phyloP scores from a whole-genome alignment of 2,329 filamentous ascomycete genomes.

The Fonsecaea monophora region DNA sequence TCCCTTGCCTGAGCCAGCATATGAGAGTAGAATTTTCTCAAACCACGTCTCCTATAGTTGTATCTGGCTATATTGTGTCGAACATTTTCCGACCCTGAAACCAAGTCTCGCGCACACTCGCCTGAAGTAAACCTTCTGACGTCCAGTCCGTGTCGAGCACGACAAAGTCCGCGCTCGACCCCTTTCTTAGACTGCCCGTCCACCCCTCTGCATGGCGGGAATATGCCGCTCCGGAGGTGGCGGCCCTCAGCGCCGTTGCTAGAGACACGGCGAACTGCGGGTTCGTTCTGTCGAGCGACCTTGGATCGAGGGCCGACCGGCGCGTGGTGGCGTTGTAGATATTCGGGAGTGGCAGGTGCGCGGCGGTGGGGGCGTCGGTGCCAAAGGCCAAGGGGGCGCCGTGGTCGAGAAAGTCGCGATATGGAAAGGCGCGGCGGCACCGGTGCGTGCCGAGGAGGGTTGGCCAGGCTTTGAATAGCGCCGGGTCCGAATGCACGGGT shows the following conservation, averaged over 20 bases:
- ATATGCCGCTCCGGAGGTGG: constrained; percentile 55
- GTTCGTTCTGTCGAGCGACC: constrained; percentile 50
- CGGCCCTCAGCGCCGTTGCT: constrained; percentile 52
- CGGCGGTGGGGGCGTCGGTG: constrained; percentile 58
- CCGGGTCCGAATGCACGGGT: constrained; percentile 51
- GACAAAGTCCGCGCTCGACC: constrained; percentile 53
- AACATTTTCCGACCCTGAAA: constrained; percentile 49
- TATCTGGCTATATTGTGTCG: constrained; percentile 18
- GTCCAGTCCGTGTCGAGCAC: constrained; percentile 49
- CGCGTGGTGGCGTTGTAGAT: constrained; percentile 59
- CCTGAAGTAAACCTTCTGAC: constrained; percentile 50
- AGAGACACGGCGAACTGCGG: constrained; percentile 53
- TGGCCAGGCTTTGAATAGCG: constrained; percentile 57
- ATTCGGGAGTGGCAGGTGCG: constrained; percentile 54
- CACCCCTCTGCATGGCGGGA: constrained; percentile 50
- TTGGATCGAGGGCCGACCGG: constrained; percentile 51
- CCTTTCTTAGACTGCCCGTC: constrained; percentile 50
- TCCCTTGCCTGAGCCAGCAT: too few species aligned
- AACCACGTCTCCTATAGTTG: neutral
- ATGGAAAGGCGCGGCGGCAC: constrained; percentile 58
- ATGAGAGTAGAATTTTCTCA: neutral
- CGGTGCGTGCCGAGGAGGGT: constrained; percentile 53
- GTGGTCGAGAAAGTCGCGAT: constrained; percentile 55
- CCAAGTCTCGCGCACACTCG: constrained; percentile 54
- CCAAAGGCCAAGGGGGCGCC: constrained; percentile 56